Evolutionary conservation across 805 yeast genomes (phyloP), one percentile per base, ranked within the genome.

Genomic region (Lipomyces yamanashiensis): DNA sequence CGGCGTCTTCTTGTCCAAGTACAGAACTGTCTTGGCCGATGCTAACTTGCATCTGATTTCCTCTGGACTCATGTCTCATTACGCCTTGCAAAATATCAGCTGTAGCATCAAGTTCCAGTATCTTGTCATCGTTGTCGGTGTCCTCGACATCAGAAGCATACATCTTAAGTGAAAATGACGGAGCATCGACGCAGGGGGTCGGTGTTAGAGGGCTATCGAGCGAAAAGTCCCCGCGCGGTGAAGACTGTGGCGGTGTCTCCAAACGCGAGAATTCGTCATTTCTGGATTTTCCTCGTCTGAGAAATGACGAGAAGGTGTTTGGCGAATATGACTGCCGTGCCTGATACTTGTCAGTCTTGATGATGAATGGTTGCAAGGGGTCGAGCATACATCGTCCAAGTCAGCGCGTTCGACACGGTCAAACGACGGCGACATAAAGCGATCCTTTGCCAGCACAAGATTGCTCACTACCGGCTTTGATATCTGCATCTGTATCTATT

Each of bases 171-270:
- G 55, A 28, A 10, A 40, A 19, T 7, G 40, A 36, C 12, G 55
- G 15, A 28, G 55, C 45, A 34, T 36, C 45, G 45, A n/a, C 55
- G 17, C 15, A 23, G 7, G 36, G 33, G 23, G 58, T 23, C 17
- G 43, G 47, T 28, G 51, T 21, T 15, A 40, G 23, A 17, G 44
- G 50, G 41, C 41, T 10, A 21, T 19, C 43, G 7, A 28, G n/a
- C 5, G 28, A 28, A n/a, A 21, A 19, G 48, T 17, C n/a, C 7
- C 48, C 37, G 17, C 41, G 39, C 39, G 57, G 37, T 9, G 50
- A 41, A 36, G 57, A 54, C n/a, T 37, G 40, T 21, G 57, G 48
- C 23, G 57, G 50, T 8, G 57, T 54, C 23, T 41, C 57, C 28
- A 44, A 28, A 8, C 34, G 50, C 10, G 50, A 33, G 7, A 17